These are phyloP conservation scores for Penicillium sp. DNA, from an alignment of 2,329 filamentous ascomycete species.

Conservation along the genomic window DNA sequence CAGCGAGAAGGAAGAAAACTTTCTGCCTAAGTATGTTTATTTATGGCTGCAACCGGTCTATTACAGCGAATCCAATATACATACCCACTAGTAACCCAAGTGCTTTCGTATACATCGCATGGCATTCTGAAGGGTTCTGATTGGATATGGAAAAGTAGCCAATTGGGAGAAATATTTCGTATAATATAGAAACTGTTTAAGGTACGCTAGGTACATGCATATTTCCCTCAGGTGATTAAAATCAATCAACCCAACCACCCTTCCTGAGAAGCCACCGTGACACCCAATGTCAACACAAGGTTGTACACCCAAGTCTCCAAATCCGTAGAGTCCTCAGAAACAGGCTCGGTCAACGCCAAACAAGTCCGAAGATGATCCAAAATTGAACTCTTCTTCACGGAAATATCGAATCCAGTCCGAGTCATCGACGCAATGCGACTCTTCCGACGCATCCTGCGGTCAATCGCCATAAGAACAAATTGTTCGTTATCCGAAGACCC, in stretches of 20 bases:
- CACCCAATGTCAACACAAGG: constrained; percentile 31
- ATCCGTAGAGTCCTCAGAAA: constrained; percentile 10
- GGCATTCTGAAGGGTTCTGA: neutral
- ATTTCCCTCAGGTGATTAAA: neutral
- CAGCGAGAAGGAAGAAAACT: neutral
- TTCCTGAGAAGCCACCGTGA: constrained; percentile 30
- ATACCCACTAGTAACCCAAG: neutral
- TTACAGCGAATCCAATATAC: neutral
- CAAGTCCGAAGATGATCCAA: constrained; percentile 22
- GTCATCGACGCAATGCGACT: constrained; percentile 23
- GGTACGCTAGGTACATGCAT: neutral
- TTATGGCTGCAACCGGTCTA: neutral
- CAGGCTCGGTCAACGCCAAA: constrained; percentile 15
- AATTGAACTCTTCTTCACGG: constrained; percentile 26
- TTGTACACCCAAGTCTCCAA: constrained; percentile 30
- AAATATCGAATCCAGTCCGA: constrained; percentile 23
- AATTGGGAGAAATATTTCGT: neutral
- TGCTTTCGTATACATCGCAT: neutral
- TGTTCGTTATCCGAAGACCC: constrained; percentile 6
- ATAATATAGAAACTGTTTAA: neutral
- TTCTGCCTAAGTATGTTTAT: neutral
- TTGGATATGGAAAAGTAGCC: neutral
- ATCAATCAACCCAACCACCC: constrained; percentile 23
- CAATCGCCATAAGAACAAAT: constrained; percentile 23
- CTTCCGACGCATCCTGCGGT: constrained; percentile 21